These are phyloP conservation scores for Middelhovenomyces tepae DNA, from an alignment of 805 yeast genomes.

Conservation along the genomic window DNA sequence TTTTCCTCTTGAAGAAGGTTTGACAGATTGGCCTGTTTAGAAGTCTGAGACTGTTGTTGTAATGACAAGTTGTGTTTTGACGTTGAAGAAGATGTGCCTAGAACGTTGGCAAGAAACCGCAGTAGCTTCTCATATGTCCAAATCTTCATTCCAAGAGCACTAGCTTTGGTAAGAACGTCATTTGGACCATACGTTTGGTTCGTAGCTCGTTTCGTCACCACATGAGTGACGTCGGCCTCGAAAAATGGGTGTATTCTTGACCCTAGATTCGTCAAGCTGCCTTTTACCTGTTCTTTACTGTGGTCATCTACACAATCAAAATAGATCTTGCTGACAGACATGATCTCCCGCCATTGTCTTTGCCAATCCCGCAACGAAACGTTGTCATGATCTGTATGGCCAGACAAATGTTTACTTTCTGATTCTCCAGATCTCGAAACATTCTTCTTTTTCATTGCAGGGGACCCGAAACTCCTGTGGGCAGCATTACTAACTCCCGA, in stretches of 20 bases:
- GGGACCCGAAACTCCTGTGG: too few species aligned
- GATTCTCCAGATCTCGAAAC: too few species aligned
- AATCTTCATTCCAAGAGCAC: constrained; percentile 56
- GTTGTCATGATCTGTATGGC: too few species aligned
- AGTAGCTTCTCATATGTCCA: constrained; percentile 85
- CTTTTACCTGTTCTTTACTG: constrained; percentile 20
- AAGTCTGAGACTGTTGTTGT: not conserved
- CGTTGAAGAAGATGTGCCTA: constrained; percentile 10
- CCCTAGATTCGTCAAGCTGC: constrained; percentile 23
- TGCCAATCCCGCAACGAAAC: constrained; percentile 55
- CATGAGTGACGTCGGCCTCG: constrained; percentile 60
- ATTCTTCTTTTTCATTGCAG: too few species aligned
- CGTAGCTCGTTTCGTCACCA: constrained; percentile 57
- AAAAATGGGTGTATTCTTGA: constrained; percentile 49
- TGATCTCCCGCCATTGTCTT: constrained; percentile 51
- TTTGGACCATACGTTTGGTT: constrained; percentile 31
- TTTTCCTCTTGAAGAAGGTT: constrained; percentile 76
- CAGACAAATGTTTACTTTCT: too few species aligned
- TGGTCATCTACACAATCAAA: constrained; percentile 42
- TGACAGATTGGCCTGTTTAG: constrained; percentile 29
- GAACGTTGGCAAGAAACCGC: constrained; percentile 55
- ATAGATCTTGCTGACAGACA: constrained; percentile 50
- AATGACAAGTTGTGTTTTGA: constrained; percentile 1
- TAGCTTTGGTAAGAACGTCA: constrained; percentile 63
- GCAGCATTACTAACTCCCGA: too few species aligned